Base-by-base conservation (phyloP, 257 asterid genomes). In the Jacaranda mimosifolia region DNA sequence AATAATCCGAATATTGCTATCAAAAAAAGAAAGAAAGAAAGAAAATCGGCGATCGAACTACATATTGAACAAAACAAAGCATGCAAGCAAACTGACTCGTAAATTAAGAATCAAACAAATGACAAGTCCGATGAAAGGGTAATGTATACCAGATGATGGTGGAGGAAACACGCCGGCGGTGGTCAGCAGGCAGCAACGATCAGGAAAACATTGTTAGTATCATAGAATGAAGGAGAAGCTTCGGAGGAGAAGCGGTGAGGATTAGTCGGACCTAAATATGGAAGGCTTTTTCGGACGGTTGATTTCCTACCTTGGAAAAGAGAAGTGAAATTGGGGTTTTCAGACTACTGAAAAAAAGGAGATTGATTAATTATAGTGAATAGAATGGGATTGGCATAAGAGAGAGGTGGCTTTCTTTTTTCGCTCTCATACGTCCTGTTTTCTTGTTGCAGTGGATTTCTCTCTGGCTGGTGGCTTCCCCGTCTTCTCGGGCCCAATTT, bases 111-210 rank as follows among this genome's bases (percentile, higher is more conserved):
- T 60, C 18, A 46, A 18, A 1, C 7, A 51, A 40, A 49, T 26
- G 32, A 26, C 32, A 13, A 63, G 18, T 60, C 18, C 18, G n/a
- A 55, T 10, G 42, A 63, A 66, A 12, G 59, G 51, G 26, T 19
- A 15, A 12, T n/a, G 11, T 11, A 9, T 79, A 89, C 94, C 92
- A 68, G 68, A 74, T 55, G 63, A 63, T 40, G 84, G 84, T 7
- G 78, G 77, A 69, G 85, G 83, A 75, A 80, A 82, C 82, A 77
- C 80, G 79, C 68, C 66, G 68, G 76, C 69, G 74, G 66, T 17
- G 75, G 76, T 77, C 72, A 78, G 69, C 72, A 63, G 67, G 83
- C 85, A 49, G 72, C 65, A 66, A 69, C n/a, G 83, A 80, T 74
- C 60, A 46, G 74, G 68, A 68, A 68, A 52, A 36, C 78, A 72